Conservation (phyloP, 2,329 filamentous ascomycete genomes). For the Venturia pyrina region DNA sequence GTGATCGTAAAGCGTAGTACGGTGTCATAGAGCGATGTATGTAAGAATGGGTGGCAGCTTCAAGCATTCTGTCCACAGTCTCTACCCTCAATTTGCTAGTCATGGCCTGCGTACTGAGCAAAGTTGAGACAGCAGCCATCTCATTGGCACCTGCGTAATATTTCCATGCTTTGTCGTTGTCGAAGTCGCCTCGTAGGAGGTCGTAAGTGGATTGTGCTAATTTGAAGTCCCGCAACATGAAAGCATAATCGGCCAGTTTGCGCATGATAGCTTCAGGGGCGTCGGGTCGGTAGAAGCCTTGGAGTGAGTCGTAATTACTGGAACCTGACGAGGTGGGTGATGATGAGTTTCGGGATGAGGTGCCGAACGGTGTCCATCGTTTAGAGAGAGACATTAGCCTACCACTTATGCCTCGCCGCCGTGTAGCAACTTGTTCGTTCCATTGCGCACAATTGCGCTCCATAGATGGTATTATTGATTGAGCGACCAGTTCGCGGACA, state of each 20-base stretch:
- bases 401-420: slow-evolving; percentile 77
- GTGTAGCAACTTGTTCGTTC: slow-evolving; percentile 95
- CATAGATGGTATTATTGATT: slow-evolving; percentile 93
- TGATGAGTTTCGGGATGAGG: slow-evolving; percentile 47
- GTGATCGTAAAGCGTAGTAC: slow-evolving; percentile 69
- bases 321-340: slow-evolving; percentile 35
- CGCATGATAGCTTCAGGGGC: slow-evolving; percentile 83
- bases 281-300: slow-evolving; percentile 76
- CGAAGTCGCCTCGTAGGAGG: slow-evolving; percentile 76
- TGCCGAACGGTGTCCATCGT: slow-evolving; percentile 74
- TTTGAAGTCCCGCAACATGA: slow-evolving; percentile 96
- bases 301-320: slow-evolving; percentile 55
- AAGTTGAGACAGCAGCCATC: slow-evolving; percentile 79
- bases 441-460: slow-evolving; percentile 81
- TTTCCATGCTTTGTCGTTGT: slow-evolving; percentile 93
- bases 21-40: slow-evolving; percentile 71
- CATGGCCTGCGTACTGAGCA: slow-evolving; percentile 37
- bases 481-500: slow-evolving; percentile 86
- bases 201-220: slow-evolving; percentile 88
- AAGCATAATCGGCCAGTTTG: slow-evolving; percentile 86
- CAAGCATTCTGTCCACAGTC: slow-evolving; percentile 75
- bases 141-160: slow-evolving; percentile 91
- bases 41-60: slow-evolving; percentile 87
- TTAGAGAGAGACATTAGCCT: slow-evolving; percentile 92
- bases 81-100: slow-evolving; percentile 53